A percentile compares a stretch with the other conserved stretches of the same genome.
Conservation (phyloP, 108 stramenopile genomes). For the Nitzschia palea region DNA sequence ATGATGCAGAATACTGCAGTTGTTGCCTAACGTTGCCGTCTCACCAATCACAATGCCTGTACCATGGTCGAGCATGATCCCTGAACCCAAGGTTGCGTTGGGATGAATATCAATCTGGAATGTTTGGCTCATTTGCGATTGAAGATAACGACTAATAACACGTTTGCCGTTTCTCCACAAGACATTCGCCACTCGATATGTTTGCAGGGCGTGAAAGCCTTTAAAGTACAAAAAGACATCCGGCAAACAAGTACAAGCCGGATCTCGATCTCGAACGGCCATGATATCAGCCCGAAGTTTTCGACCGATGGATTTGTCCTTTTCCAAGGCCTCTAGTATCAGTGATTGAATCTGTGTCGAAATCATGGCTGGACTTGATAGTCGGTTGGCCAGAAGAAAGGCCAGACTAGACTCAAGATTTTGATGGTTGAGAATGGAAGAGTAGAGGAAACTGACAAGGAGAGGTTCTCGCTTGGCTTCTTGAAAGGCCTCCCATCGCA, state of each 20-base stretch:
- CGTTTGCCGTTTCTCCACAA: constrained; percentile 61
- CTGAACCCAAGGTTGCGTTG: constrained; percentile 66
- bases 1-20: constrained; percentile 81
- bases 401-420: constrained; percentile 77
- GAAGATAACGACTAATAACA: constrained; percentile 71
- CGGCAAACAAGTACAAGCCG: constrained; percentile 62
- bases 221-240: constrained; percentile 83
- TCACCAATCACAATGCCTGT: constrained; percentile 90
- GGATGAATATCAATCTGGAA: constrained; percentile 93
- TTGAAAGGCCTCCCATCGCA: constrained; percentile 68
- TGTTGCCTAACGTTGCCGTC: constrained; percentile 68
- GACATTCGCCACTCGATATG: constrained; percentile 75
- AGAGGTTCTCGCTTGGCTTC: constrained; percentile 80
- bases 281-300: constrained; percentile 65
- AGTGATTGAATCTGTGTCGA: constrained; percentile 75
- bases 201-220: constrained; percentile 88
- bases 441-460: constrained; percentile 80
- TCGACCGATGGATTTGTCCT: constrained; percentile 48
- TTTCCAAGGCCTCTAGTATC: constrained; percentile 58
- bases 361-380: constrained; percentile 61
- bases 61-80: constrained; percentile 85
- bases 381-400: constrained; percentile 82
- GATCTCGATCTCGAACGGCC: constrained; percentile 79
- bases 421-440: constrained; percentile 83
- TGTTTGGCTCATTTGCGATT: constrained; percentile 74